Evolutionary conservation across 306 rosid genomes (phyloP).

Genomic region (Alnus glutinosa): DNA sequence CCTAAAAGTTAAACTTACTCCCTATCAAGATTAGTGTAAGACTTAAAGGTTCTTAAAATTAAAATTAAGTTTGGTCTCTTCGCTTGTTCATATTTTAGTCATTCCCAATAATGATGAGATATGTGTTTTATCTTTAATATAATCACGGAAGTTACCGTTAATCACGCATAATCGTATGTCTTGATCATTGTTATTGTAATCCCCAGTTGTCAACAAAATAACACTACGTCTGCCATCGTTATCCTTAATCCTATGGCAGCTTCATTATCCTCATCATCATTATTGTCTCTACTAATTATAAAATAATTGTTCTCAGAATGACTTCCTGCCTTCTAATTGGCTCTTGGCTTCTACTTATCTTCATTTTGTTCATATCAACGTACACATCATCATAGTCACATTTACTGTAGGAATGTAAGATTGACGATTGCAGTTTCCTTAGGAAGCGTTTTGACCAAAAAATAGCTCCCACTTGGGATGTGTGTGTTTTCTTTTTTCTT

Average conservation of each 20-base stretch:
- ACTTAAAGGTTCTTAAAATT: too few species aligned
- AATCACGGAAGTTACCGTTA: background rate
- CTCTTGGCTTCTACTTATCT: background rate
- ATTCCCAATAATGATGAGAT: too few species aligned
- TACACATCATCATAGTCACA: background rate
- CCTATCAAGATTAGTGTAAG: too few species aligned
- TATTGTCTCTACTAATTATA: background rate
- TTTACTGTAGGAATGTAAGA: background rate
- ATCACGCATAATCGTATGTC: background rate
- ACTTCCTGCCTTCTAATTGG: background rate
- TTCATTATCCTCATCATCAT: background rate
- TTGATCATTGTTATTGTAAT: background rate
- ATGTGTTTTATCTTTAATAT: too few species aligned
- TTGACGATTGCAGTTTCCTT: background rate
- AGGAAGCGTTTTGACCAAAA: background rate
- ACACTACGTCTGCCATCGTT: background rate
- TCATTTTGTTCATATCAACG: background rate
- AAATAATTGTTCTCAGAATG: background rate
- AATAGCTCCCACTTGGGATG: too few species aligned
- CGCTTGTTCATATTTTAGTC: too few species aligned
- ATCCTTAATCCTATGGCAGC: background rate
- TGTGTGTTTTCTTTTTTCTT: too few species aligned
- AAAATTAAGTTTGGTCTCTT: too few species aligned
- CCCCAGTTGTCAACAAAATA: background rate
- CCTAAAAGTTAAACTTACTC: too few species aligned